phyloP scores from a whole-genome alignment of 495 filamentous ascomycete genomes.

The Bathelium albidoporum region DNA sequence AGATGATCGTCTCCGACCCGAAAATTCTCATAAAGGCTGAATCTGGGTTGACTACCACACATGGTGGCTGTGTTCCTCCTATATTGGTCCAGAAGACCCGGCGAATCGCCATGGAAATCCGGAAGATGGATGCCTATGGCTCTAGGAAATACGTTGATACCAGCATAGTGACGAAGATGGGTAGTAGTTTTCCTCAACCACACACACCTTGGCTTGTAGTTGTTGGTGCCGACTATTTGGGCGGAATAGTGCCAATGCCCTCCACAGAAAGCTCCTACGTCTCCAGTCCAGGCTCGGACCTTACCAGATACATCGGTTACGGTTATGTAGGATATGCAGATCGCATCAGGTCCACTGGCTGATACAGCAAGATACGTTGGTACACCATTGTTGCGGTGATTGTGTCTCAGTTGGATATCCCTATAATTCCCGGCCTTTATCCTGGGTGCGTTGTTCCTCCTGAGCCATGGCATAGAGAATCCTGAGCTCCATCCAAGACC shows the following conservation, averaged over 20 bases:
- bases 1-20: background rate
- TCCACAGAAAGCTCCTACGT: background rate
- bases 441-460: background rate
- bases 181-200: background rate
- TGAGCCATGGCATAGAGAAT: background rate
- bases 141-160: background rate
- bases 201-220: background rate
- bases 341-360: background rate
- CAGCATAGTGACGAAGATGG: background rate
- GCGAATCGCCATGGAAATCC: background rate
- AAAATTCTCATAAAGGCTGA: background rate
- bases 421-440: background rate
- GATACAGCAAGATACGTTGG: constrained; percentile 1
- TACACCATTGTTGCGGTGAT: background rate
- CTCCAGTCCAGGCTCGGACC: background rate
- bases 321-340: background rate
- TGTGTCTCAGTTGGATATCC: background rate
- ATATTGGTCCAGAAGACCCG: background rate
- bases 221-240: background rate
- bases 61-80: background rate
- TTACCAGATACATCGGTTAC: background rate
- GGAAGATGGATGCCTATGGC: background rate
- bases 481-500: background rate
- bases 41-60: background rate
- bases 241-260: background rate